Evolutionary conservation across 208 protist genomes (phyloP).

Genomic region (Strigomonas culicis): DNA sequence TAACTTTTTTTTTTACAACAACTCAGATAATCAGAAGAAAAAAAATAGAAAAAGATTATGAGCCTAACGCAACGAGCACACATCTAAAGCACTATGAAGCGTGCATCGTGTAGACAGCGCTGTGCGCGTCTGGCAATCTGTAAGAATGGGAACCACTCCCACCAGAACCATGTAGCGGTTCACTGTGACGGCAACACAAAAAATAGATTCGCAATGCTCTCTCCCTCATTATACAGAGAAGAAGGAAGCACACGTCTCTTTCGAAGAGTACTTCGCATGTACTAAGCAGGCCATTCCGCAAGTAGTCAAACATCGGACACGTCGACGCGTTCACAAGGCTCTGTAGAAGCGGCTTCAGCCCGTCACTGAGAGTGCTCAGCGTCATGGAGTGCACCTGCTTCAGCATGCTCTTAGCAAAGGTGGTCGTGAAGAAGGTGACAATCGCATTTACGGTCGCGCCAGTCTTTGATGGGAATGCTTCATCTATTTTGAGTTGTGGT

Average conservation of each 20-base stretch:
- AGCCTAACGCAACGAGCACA: too few species aligned
- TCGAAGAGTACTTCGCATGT: constrained; percentile 5
- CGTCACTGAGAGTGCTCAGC: constrained; percentile 56
- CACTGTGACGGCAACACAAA: background rate
- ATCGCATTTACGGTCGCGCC: constrained; percentile 42
- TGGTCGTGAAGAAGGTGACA: constrained; percentile 80
- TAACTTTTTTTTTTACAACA: constrained; percentile 3
- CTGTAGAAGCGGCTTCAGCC: constrained; percentile 60
- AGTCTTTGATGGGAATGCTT: constrained; percentile 1
- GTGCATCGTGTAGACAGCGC: too few species aligned
- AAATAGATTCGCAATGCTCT: background rate
- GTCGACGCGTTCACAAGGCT: constrained; percentile 42
- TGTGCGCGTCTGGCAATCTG: too few species aligned
- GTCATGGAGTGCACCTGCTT: constrained; percentile 73
- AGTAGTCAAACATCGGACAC: constrained; percentile 64
- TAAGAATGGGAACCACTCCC: too few species aligned
- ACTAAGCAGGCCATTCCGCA: constrained; percentile 79
- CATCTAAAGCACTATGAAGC: too few species aligned
- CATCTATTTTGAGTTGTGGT: background rate
- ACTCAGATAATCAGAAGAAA: too few species aligned
- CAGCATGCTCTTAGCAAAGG: constrained; percentile 60
- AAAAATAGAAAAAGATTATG: too few species aligned
- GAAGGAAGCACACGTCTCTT: background rate
- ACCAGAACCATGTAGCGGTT: background rate
- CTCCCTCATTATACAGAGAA: background rate